Evolutionary conservation across 257 asterid species (phyloP).

Genomic region (Ajuga chamaepitys): DNA sequence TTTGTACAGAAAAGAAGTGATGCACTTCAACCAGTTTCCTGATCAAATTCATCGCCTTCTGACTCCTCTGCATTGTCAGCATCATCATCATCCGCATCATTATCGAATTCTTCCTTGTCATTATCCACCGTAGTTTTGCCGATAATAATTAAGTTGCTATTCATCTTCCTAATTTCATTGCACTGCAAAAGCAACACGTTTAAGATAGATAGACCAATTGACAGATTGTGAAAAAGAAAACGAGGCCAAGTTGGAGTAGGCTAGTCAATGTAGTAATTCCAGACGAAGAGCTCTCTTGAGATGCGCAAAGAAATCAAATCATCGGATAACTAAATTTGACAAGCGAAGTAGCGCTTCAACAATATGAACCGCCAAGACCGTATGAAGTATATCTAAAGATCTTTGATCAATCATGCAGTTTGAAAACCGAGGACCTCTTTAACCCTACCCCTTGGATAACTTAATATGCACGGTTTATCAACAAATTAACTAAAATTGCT

Average conservation of each 20-base stretch:
- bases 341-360: no score
- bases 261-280: not conserved
- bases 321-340: no score
- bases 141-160: conserved; percentile 50
- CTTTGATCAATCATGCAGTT: not conserved
- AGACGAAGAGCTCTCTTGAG: not conserved
- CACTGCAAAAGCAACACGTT: conserved; percentile 28
- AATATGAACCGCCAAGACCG: no score
- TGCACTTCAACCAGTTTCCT: conserved; percentile 63
- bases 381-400: not conserved
- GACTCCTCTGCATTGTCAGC: conserved; percentile 89
- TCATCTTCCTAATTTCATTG: conserved; percentile 70
- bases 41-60: conserved; percentile 93
- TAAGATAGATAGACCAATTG: not conserved
- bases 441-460: no score
- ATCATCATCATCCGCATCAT: conserved; percentile 88
- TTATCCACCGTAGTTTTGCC: conserved; percentile 66
- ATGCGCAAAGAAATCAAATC: not conserved
- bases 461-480: no score
- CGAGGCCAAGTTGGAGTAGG: not conserved
- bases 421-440: not conserved
- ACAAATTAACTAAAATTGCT: no score
- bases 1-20: not conserved
- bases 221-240: not conserved
- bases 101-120: conserved; percentile 80